These are phyloP conservation scores for Phytophthora hybrid DNA, from an alignment of 352 stramenopile species.

Conservation along the genomic window DNA sequence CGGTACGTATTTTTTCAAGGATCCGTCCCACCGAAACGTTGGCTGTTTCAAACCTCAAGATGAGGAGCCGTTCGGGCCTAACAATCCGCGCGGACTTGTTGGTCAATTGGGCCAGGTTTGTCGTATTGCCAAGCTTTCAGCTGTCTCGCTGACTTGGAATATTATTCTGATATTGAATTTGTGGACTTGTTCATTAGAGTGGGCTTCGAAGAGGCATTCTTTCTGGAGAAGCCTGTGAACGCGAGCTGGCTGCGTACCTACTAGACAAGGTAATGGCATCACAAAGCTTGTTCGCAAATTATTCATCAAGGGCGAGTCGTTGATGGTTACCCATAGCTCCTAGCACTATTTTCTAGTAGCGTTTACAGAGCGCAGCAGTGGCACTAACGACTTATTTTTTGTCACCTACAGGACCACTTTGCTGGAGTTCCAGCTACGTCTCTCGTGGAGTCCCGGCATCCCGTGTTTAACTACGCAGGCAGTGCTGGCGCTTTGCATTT, in stretches of 20 bases:
- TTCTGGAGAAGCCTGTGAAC: constrained; percentile 96
- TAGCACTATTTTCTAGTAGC: not conserved
- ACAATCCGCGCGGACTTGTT: constrained; percentile 96
- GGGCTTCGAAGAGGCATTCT: constrained; percentile 93
- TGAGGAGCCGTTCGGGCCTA: constrained; percentile 98
- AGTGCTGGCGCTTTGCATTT: constrained; percentile 62
- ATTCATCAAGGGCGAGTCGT: no score
- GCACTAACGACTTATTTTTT: constrained; percentile 23
- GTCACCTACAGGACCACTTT: constrained; percentile 81
- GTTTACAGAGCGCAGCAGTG: not conserved
- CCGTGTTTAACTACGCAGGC: constrained; percentile 80
- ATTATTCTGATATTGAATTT: not conserved
- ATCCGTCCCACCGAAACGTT: constrained; percentile 93
- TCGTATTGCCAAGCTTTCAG: not conserved
- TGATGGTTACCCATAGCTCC: not conserved
- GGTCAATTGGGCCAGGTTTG: constrained; percentile 73
- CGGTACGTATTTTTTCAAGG: constrained; percentile 98
- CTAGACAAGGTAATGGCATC: constrained; percentile 83
- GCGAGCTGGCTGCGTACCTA: constrained; percentile 98
- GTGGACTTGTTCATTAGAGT: constrained; percentile 44
- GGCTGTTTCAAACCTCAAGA: constrained; percentile 99
- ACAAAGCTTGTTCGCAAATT: not conserved
- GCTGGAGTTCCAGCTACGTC: constrained; percentile 82
- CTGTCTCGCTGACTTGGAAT: not conserved
- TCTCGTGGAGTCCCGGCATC: constrained; percentile 77